Evolutionary conservation across 306 rosid genomes (phyloP), one percentile per base, ranked within the genome.

Genomic region (Vachellia collinsii): DNA sequence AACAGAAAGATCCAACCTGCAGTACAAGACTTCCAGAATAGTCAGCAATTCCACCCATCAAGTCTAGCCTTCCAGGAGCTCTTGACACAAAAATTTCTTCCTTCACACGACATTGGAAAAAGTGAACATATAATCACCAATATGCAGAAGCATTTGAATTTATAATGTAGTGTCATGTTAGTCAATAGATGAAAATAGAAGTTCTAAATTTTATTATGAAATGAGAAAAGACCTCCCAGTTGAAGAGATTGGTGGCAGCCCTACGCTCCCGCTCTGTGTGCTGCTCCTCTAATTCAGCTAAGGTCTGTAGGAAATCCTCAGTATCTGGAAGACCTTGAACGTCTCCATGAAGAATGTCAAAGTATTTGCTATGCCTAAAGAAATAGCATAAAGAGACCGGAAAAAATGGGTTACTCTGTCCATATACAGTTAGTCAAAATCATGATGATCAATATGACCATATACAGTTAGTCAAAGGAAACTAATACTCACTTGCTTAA

Each of bases 1-100:
- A 79, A 79, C 17, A 54, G 34, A 69, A 62, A 83, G 38, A 67
- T 50, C 25, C 65, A 63, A 94, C 97, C 97, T 95, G 99, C 80
- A 96, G 93, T 58, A 96, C 99, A 77, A 96, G 97, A 82, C 98
- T 91, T 82, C 99, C 99, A 62, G 99, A 96, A 81, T 96, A 96
- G 86, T 96, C 99, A 72, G 98, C 99, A 83, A 96, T 96, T 53
- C 99, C 99, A 70, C 99, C 99, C 99, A 96, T 96, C 38, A 93
- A 97, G 77, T 96, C 99, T 81, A 96, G 82, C 78, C 99, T 90
- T 80, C 99, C 98, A 53, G 99, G 99, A 81, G 99, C 99, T 84
- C 99, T 92, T 4, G 99, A 81, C 82, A 96, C 94, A 86, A 89
- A 89, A 80, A 96, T 86, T 39, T 93, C 99, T 80, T 92, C 98